phyloP scores from a whole-genome alignment of 257 asterid species.

The Hygrophila difformis region DNA sequence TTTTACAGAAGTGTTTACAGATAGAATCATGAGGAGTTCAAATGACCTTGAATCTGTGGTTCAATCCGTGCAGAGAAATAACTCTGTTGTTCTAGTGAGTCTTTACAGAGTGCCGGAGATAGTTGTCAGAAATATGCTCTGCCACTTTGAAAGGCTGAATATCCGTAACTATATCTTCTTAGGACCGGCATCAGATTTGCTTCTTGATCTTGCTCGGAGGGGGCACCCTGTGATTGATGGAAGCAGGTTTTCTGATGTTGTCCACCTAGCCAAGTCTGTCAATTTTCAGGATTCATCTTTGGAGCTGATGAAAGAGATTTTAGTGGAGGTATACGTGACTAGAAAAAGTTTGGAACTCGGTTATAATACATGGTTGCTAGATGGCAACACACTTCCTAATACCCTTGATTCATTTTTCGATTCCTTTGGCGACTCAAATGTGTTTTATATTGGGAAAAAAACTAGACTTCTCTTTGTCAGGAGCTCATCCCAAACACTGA shows the following conservation, averaged over 20 bases:
- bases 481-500: conserved; percentile 47
- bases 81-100: conserved; percentile 45
- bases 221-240: conserved; percentile 71
- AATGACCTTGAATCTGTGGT: conserved; percentile 43
- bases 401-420: conserved; percentile 32
- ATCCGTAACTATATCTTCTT: conserved; percentile 56
- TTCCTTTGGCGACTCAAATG: conserved; percentile 31
- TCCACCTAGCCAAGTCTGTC: conserved; percentile 27
- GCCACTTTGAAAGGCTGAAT: conserved; percentile 68
- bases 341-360: conserved; percentile 59
- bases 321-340: conserved; percentile 41
- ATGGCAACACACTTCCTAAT: conserved; percentile 54
- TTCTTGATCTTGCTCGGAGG: conserved; percentile 76
- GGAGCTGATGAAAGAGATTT: conserved; percentile 41
- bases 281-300: conserved; percentile 34
- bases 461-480: conserved; percentile 32
- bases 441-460: conserved; percentile 44
- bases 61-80: conserved; percentile 45
- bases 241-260: conserved; percentile 30
- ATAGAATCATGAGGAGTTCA: conserved; percentile 43
- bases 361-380: conserved; percentile 47
- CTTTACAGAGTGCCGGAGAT: conserved; percentile 46
- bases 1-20: conserved; percentile 47
- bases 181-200: conserved; percentile 45
- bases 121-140: conserved; percentile 56